Evolutionary conservation across 2,329 filamentous ascomycete genomes (phyloP), one percentile per base, ranked within the genome.

Genomic region (Graphilbum ipis-grandicollis): DNA sequence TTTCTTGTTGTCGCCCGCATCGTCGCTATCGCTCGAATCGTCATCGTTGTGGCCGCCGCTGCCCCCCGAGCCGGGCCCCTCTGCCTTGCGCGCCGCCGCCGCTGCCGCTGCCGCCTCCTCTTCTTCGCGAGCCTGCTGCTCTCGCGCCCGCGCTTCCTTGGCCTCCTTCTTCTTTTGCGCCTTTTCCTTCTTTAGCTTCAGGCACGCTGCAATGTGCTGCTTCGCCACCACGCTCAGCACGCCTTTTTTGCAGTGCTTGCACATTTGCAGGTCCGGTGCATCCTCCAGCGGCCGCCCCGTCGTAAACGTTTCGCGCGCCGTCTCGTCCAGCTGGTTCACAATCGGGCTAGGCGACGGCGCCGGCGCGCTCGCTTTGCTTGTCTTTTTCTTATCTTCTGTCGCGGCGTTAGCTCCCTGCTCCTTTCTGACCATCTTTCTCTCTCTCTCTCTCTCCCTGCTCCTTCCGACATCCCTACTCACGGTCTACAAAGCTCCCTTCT

Each of bases 181-280:
- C 57, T 83, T 82, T 53, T 82, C 78, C 48, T 79, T 84, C 59
- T 93, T 93, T 39, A 85, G 72, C 46, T 77, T 79, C 39, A 94
- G 60, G 49, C 88, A 98, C 33, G 78, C 73, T 28, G 78, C 76
- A 41, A 93, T 83, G 51, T 98, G 88, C 15, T 72, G 71, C 40
- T 78, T 77, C 2, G 82, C 79, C 1, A 74, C 75, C 23, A 73
- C 73, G 48, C 78, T 80, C 13, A 90, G 64, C 12, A 93, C 71
- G 36, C 80, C 80, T 49, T 92, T 86, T 58, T 90, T 93, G 61
- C 88, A 98, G 54, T 92, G 84, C 54, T 90, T 94, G 67, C 88
- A 98, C 46, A 79, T 68, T 35, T 90, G 75, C 9, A 83, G 68
- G 44, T 93, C 83, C 10, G 80, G 71, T 39, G 65, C 66, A 50